A percentile compares a stretch with the other conserved stretches of the same genome.
phyloP scores from a whole-genome alignment of 129 eudicot genomes.

The Flaveria bidentis region DNA sequence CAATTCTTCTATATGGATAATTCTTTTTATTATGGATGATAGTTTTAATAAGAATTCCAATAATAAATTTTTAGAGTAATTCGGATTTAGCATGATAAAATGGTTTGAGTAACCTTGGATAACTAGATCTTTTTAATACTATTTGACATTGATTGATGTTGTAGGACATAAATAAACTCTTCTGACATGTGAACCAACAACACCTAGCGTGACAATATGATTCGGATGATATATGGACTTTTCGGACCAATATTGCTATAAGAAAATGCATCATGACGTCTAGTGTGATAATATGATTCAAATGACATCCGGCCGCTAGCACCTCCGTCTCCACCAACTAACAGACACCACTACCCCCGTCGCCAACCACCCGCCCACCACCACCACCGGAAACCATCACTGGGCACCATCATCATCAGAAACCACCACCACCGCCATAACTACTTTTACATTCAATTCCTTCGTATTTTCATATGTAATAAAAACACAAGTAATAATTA shows the following conservation, averaged over 20 bases:
- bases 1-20: conserved; percentile 33
- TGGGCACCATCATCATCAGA: too few species aligned
- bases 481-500: too few species aligned
- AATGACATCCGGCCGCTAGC: too few species aligned
- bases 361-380: too few species aligned
- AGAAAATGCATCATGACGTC: background rate
- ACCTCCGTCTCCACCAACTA: too few species aligned
- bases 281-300: too few species aligned
- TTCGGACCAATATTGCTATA: background rate
- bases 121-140: background rate
- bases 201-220: background rate
- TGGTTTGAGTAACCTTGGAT: background rate
- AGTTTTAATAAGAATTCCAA: background rate
- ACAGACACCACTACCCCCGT: too few species aligned
- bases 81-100: background rate
- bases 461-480: too few species aligned
- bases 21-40: background rate
- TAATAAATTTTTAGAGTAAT: background rate
- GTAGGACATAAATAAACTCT: background rate
- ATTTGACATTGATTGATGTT: background rate
- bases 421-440: too few species aligned
- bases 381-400: too few species aligned
- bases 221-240: background rate
- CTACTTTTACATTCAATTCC: too few species aligned
- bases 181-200: background rate